Base-by-base conservation (phyloP, 2,329 filamentous ascomycete genomes). In the Cercospora sojina region DNA sequence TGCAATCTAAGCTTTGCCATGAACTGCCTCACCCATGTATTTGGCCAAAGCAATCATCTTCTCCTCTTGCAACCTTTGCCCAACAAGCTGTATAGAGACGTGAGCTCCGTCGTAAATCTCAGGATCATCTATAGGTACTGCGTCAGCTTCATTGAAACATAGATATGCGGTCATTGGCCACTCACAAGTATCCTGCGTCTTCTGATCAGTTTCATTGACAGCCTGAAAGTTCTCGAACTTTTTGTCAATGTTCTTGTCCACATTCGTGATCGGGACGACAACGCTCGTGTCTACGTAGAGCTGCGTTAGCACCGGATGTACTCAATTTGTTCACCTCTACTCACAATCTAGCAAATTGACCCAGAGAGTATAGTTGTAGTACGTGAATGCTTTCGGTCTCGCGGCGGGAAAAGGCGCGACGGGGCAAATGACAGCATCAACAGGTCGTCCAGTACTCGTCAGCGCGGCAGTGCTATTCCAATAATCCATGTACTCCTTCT, bases 401-500 rank as follows among this genome's bases (percentile, higher is more conserved):
- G 82, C 80, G 9, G 60, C 83, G 2, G 83, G 79, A 59, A 83
- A 83, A 0, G 85, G 83, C 1, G 83, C 82, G 8, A 85, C 71
- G 0, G 84, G 83, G 67, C 80, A 78, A 16, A 87, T 82, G 1
- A 87, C 73, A 0, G 83, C 84, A 71, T 90, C 88, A 0, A 89
- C 85, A 16, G 77, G 75, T 53, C 74, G 65, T 3, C 77, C 77
- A 2, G 78, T 85, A 27, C 81, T 82, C 0, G 85, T 86, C n/a
- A 79, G 56, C 3, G 79, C 75, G 0, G 76, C 79, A 0, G 85
- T 88, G 13, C 79, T 82, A 67, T 88, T 88, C 87, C 86, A 89
- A 72, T 88, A 89, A 60, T 89, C 86, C 75, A 87, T 82, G 69
- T 89, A 90, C 18, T 80, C 76, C 65, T 84, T 85, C 71, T 88